phyloP scores from a whole-genome alignment of 2,329 filamentous ascomycete species.

The Pestalotiopsis sp. region DNA sequence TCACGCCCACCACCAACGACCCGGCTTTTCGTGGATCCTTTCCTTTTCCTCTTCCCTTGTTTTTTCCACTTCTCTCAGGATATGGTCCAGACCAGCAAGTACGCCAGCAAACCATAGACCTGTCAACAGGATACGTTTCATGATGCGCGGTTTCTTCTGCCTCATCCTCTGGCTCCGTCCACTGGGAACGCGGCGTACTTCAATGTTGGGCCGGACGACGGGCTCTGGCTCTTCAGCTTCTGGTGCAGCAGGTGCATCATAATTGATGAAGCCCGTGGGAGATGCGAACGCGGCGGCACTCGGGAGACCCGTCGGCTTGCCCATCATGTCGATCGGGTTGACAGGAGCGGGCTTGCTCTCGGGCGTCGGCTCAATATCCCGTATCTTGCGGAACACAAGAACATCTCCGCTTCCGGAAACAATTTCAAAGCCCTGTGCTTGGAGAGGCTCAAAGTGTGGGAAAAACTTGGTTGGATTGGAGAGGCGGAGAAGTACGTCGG shows the following conservation, averaged over 20 bases:
- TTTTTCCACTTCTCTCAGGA: no score
- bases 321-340: constrained; percentile 64
- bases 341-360: constrained; percentile 30
- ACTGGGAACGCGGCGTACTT: constrained; percentile 48
- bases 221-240: constrained; percentile 35
- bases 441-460: constrained; percentile 60
- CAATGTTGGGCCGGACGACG: constrained; percentile 45
- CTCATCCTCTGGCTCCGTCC: constrained; percentile 32
- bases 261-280: constrained; percentile 68
- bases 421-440: constrained; percentile 67
- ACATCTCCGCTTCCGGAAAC: constrained; percentile 65
- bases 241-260: constrained; percentile 45
- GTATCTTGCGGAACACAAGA: constrained; percentile 67
- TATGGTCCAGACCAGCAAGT: constrained; percentile 36
- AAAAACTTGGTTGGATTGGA: constrained; percentile 68
- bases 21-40: constrained; percentile 23
- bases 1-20: constrained; percentile 52
- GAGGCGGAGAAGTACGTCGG: constrained; percentile 62
- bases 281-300: constrained; percentile 62
- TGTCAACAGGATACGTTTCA: constrained; percentile 53
- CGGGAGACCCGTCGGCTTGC: constrained; percentile 39
- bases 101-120: constrained; percentile 57
- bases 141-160: constrained; percentile 41
- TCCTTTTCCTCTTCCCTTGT: no score
- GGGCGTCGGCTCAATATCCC: constrained; percentile 29